Percentiles rank a stretch among this genome's conserved stretches.
These are phyloP conservation scores for Fusarium sp. DNA, from an alignment of 2,329 filamentous ascomycete genomes.

Conservation along the genomic window DNA sequence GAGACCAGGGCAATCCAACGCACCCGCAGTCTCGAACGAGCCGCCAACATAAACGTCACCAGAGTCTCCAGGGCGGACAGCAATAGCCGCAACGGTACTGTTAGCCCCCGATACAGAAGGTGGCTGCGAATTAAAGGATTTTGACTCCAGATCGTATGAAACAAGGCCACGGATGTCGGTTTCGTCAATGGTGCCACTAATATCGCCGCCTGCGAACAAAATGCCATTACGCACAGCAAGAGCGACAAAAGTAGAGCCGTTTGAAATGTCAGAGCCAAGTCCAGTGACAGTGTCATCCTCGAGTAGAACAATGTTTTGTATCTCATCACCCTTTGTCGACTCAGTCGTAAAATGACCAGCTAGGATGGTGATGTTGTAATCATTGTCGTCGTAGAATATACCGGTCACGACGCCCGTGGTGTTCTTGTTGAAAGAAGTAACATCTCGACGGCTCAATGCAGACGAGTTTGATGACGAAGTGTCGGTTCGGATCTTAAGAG, in stretches of 20 bases:
- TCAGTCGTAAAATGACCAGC: conserved; percentile 86
- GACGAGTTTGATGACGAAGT: conserved; percentile 50
- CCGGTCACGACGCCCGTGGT: conserved; percentile 80
- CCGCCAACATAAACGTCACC: conserved; percentile 88
- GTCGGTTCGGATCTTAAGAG: conserved; percentile 65
- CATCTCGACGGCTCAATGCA: conserved; percentile 61
- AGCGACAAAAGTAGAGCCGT: conserved; percentile 80
- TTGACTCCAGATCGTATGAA: conserved; percentile 78
- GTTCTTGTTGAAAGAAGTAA: conserved; percentile 54
- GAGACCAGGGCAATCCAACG: conserved; percentile 82
- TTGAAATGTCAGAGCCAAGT: conserved; percentile 73
- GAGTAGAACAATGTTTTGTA: conserved; percentile 86
- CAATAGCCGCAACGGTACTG: conserved; percentile 81
- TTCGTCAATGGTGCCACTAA: conserved; percentile 77
- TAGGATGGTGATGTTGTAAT: conserved; percentile 85
- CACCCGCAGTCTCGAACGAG: conserved; percentile 84
- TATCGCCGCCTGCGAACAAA: conserved; percentile 84
- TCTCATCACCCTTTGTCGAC: conserved; percentile 73
- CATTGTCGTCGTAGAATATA: conserved; percentile 77
- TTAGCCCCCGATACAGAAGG: conserved; percentile 78
- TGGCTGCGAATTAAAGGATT: conserved; percentile 77
- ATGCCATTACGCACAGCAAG: conserved; percentile 75
- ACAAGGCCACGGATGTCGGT: conserved; percentile 78
- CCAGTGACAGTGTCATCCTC: conserved; percentile 83
- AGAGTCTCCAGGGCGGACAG: conserved; percentile 72